Base-by-base conservation (phyloP, 2,329 filamentous ascomycete genomes). In the Trichoderma aggressivum region DNA sequence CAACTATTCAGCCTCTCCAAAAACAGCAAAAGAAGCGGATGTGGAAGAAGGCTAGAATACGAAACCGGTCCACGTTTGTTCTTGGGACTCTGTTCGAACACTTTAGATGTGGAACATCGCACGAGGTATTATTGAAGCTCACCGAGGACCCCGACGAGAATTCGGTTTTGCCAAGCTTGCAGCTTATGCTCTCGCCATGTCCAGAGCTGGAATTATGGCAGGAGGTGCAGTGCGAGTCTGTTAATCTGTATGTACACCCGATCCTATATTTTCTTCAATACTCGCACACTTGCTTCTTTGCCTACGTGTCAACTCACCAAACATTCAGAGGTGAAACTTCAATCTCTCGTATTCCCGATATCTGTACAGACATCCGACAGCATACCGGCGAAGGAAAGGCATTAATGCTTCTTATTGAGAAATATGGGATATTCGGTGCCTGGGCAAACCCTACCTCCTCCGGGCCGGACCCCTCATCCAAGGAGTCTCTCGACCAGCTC, bases 1-100 rank as follows among this genome's bases (percentile, higher is more conserved):
- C 36, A 18, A 21, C 14, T 1, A 12, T 59, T 21, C 56, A 14
- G 26, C 28, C 63, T 0, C 28, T n/a, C 12, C 59, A 43, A 2
- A 56, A 1, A 5, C 34, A 71, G 43, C 55, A 39, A 12, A 61
- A 58, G n/a, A 69, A 28, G 32, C 21, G 32, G 21, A 30, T 39
- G 21, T 73, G 69, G 63, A 68, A 73, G 58, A 73, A 73, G 6
- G 34, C 43, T 14, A 59, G 50, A 39, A 69, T 64, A 64, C 64
- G 69, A 12, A 63, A 71, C 2, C 62, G 21, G 26, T 59, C 47
- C 2, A 60, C 30, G 14, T 60, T 55, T 14, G 62, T 56, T n/a
- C 32, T 71, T n/a, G 36, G 26, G 3, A 21, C 30, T 10, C n/a
- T 72, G 6, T 72, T 72, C 18, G 26, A 69, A 43, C 56, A 55